phyloP scores from a whole-genome alignment of 495 filamentous ascomycete genomes.

The Glarea lozoyensis region DNA sequence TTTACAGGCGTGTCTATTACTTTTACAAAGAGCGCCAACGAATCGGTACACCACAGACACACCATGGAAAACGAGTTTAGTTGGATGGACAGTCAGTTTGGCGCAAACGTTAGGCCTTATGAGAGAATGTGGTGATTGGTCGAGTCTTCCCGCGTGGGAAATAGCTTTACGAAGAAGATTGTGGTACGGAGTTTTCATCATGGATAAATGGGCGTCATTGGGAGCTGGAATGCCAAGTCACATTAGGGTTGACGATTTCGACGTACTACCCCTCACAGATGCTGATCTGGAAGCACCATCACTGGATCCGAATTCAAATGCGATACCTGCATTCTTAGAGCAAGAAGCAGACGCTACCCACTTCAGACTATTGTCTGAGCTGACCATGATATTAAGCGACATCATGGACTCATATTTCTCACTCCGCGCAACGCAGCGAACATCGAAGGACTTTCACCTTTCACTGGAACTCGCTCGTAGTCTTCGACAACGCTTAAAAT shows the following conservation, averaged over 20 bases:
- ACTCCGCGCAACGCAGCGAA: slow-evolving; percentile 15
- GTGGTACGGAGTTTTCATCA: slow-evolving; percentile 21
- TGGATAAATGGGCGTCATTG: slow-evolving; percentile 24
- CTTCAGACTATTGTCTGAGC: slow-evolving; percentile 18
- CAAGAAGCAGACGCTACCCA: slow-evolving; percentile 16
- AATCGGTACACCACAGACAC: slow-evolving; percentile 21
- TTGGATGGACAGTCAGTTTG: slow-evolving; percentile 21
- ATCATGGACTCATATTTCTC: slow-evolving; percentile 22
- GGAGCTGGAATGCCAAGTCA: slow-evolving; percentile 23
- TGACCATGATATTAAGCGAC: slow-evolving; percentile 21
- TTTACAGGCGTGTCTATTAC: slow-evolving; percentile 19
- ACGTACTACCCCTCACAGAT: slow-evolving; percentile 16
- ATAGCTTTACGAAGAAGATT: slow-evolving; percentile 17
- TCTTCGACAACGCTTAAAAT: slow-evolving; percentile 14
- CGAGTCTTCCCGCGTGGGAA: slow-evolving; percentile 18
- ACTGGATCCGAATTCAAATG: slow-evolving; percentile 8
- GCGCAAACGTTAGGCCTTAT: slow-evolving; percentile 19
- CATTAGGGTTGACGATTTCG: slow-evolving; percentile 16
- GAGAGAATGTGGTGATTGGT: slow-evolving; percentile 19
- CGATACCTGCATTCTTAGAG: slow-evolving; percentile 12
- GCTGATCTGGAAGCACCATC: slow-evolving; percentile 15
- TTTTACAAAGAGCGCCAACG: slow-evolving; percentile 20
- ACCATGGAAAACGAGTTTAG: slow-evolving; percentile 21
- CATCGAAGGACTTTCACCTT: slow-evolving; percentile 17
- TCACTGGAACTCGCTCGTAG: slow-evolving; percentile 18